Percentiles rank a stretch among this genome's conserved stretches.
Evolutionary conservation across 202 grass and related monocot species (phyloP).

Genomic region (Hordeum pubiflorum): DNA sequence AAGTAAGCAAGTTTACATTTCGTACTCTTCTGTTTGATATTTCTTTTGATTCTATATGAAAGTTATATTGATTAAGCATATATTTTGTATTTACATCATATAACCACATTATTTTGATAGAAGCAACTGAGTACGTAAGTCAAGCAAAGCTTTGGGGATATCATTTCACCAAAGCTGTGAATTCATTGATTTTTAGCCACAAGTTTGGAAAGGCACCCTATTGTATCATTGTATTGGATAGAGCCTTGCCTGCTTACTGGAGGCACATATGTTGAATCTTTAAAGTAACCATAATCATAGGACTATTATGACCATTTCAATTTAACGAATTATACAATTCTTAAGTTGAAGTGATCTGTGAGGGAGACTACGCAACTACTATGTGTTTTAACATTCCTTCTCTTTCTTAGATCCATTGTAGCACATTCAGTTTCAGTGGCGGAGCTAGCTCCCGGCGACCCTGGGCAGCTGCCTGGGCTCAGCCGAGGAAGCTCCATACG

Average conservation of each 20-base stretch:
- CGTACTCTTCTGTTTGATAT: slow-evolving; percentile 20
- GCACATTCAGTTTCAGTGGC: background rate
- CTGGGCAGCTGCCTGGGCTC: background rate
- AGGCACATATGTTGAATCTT: background rate
- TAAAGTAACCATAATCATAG: background rate
- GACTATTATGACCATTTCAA: background rate
- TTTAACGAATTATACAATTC: background rate
- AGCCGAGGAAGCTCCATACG: background rate
- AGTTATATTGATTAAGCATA: slow-evolving; percentile 10
- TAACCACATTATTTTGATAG: background rate
- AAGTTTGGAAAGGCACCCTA: background rate
- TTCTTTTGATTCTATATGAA: background rate
- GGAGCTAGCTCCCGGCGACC: too few species aligned
- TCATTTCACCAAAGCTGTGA: background rate
- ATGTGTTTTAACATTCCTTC: background rate
- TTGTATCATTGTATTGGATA: background rate
- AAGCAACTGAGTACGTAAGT: background rate
- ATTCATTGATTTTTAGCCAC: background rate
- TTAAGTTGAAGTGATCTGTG: background rate
- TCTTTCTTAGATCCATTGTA: background rate
- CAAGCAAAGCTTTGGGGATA: background rate
- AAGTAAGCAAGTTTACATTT: slow-evolving; percentile 47
- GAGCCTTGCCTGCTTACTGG: background rate
- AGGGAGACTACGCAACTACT: background rate
- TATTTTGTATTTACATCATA: background rate